phyloP scores from a whole-genome alignment of 2,329 filamentous ascomycete species.

The Xylaria sp. region DNA sequence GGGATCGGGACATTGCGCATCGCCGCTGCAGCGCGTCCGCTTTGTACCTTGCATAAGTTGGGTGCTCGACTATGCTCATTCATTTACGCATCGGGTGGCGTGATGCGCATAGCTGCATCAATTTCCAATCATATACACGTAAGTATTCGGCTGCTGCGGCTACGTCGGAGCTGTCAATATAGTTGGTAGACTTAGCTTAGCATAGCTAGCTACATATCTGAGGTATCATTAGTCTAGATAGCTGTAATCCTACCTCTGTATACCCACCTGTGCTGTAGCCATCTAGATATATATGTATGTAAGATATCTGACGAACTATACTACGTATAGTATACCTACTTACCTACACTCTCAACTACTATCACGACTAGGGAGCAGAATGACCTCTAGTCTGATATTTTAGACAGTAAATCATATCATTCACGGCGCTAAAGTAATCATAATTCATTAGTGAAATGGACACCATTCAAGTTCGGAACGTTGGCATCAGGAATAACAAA shows the following conservation, averaged over 20 bases:
- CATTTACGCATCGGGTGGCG: conserved; percentile 22
- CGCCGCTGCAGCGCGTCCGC: conserved; percentile 44
- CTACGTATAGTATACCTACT: conserved; percentile 4
- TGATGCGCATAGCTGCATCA: conserved; percentile 21
- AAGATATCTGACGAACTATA: conserved; percentile 32
- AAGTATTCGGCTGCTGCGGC: conserved; percentile 29
- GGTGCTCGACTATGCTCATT: conserved; percentile 16
- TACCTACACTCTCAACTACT: background rate
- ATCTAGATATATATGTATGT: background rate
- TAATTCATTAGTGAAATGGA: conserved; percentile 9
- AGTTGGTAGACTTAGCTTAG: background rate
- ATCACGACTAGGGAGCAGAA: conserved; percentile 7
- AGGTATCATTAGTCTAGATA: background rate
- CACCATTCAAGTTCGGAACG: conserved; percentile 10
- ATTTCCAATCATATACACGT: conserved; percentile 4
- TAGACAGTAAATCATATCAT: conserved; percentile 10
- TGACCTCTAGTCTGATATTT: conserved; percentile 17
- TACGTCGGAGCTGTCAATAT: conserved; percentile 13
- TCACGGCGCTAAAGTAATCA: conserved; percentile 13
- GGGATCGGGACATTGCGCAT: conserved; percentile 44
- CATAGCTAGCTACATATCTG: background rate
- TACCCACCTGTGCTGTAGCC: background rate
- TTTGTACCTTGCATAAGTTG: conserved; percentile 49
- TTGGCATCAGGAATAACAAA: background rate
- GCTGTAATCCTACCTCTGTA: conserved; percentile 1